Conservation (phyloP, 805 yeast species). For the Isabelozyma heimii region DNA sequence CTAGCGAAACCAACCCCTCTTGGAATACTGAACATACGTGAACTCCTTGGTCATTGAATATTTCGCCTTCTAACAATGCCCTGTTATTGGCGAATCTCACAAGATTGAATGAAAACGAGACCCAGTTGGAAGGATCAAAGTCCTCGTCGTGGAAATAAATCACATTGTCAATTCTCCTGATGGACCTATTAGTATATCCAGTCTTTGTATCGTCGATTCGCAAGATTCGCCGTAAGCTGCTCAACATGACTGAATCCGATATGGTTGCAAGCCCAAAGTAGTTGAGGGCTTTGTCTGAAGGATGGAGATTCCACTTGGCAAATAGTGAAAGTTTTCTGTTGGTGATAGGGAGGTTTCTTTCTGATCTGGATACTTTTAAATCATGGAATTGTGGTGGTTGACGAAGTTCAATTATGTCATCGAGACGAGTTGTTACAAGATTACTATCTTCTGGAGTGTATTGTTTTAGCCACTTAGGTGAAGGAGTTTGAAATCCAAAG, state of each 20-base stretch:
- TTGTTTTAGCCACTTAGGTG: conserved; percentile 29
- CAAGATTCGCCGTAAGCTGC: conserved; percentile 51
- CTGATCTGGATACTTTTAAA: conserved; percentile 19
- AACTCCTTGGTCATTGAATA: conserved; percentile 47
- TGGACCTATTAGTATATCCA: conserved; percentile 13
- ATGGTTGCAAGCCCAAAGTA: conserved; percentile 59
- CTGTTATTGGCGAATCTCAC: conserved; percentile 51
- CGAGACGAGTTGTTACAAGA: conserved; percentile 9
- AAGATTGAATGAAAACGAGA: conserved; percentile 47
- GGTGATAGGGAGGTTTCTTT: conserved; percentile 18
- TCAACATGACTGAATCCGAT: conserved; percentile 56
- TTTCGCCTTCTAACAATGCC: conserved; percentile 56
- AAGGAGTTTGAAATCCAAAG: conserved; percentile 32
- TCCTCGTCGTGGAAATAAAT: conserved; percentile 62
- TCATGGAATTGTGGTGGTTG: conserved; percentile 33
- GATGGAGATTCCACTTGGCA: conserved; percentile 16
- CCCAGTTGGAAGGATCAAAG: conserved; percentile 50
- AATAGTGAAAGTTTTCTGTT: conserved; percentile 25
- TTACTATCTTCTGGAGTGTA: conserved; percentile 11
- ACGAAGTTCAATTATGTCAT: conserved; percentile 19
- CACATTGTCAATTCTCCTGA: conserved; percentile 57
- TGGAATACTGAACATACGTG: conserved; percentile 62
- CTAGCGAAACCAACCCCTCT: conserved; percentile 53
- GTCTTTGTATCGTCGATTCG: conserved; percentile 20
- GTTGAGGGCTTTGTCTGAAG: conserved; percentile 20